Evolutionary conservation across 345 rosid genomes (phyloP), one percentile per base, ranked within the genome.

Genomic region (Hibiscus trionum): DNA sequence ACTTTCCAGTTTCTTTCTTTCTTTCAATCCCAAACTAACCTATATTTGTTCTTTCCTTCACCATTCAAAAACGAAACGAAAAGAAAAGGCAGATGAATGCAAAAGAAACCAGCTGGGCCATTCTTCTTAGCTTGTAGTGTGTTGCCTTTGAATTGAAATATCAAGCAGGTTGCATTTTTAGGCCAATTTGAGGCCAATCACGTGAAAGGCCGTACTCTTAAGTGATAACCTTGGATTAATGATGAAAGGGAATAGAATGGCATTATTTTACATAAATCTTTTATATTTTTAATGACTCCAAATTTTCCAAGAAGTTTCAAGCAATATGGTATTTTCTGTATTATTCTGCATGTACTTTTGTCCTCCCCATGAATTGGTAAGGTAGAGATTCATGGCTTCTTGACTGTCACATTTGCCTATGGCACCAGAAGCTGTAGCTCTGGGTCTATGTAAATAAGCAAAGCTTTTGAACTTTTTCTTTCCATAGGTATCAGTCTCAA

Each of bases 21-120:
- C 21, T 21, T 21, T 21, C 31, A 27, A 27, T 84, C 82, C 97
- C 84, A 84, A 77, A 7, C 44, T 69, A 19, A 64, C 70, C 58
- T 73, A 3, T 26, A 27, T 27, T 27, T 27, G 3, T 3, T 27
- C 31, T 27, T 27, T 27, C 31, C 31, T 27, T 27, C 31, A 27
- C 31, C 31, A 27, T 27, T 27, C 31, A 27, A 27, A 27, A 27
- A 27, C 31, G 31, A 27, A 27, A 27, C 31, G 31, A 27, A 27
- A 27, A 27, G 31, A 27, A 27, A 27, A 27, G 11, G 10, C 15
- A 31, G 44, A 31, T 33, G 44, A 0, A 61, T 61, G 44, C 66
- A 31, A 33, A 61, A 61, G 17, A 50, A 15, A 61, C 31, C 44
- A 33, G 66, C 16, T 33, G 44, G 17, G 21, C 17, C 66, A 61